Evolutionary conservation across 78 protist genomes (phyloP).

Genomic region (Salpingoeca rosetta): DNA sequence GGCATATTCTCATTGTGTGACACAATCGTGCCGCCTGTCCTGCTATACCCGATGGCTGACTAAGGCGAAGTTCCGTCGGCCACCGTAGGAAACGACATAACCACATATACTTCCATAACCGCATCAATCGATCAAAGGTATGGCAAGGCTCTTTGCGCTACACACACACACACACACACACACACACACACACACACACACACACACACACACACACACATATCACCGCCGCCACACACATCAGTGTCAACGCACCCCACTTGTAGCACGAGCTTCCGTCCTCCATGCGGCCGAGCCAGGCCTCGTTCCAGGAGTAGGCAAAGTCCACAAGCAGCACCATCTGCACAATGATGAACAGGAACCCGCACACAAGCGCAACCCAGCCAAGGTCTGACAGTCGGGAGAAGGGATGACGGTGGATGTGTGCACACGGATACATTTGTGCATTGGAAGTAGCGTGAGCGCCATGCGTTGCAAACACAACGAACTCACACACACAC

Average conservation of each 20-base stretch:
- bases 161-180: too few species aligned
- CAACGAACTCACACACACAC: too few species aligned
- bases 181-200: not conserved
- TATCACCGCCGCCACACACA: too few species aligned
- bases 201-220: not conserved
- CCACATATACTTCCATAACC: too few species aligned
- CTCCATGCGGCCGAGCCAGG: slow-evolving; percentile 27
- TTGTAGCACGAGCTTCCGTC: too few species aligned
- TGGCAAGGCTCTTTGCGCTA: not conserved
- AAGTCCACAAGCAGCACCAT: slow-evolving; percentile 32
- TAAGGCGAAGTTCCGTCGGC: too few species aligned
- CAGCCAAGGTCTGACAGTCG: not conserved
- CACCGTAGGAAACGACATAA: too few species aligned
- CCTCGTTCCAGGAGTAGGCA: slow-evolving; percentile 28
- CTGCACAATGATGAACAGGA: slow-evolving; percentile 29
- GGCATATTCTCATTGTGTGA: too few species aligned
- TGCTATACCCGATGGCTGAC: too few species aligned
- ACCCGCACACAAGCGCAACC: slow-evolving; percentile 19
- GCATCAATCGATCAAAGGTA: too few species aligned
- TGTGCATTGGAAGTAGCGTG: not conserved
- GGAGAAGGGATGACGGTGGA: not conserved
- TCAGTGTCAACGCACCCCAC: too few species aligned
- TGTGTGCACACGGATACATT: not conserved
- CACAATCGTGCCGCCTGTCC: too few species aligned
- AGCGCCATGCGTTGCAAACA: not conserved